These are phyloP conservation scores for Cinnamomum micranthum DNA, from an alignment of 164 flowering plant species.

Conservation along the genomic window DNA sequence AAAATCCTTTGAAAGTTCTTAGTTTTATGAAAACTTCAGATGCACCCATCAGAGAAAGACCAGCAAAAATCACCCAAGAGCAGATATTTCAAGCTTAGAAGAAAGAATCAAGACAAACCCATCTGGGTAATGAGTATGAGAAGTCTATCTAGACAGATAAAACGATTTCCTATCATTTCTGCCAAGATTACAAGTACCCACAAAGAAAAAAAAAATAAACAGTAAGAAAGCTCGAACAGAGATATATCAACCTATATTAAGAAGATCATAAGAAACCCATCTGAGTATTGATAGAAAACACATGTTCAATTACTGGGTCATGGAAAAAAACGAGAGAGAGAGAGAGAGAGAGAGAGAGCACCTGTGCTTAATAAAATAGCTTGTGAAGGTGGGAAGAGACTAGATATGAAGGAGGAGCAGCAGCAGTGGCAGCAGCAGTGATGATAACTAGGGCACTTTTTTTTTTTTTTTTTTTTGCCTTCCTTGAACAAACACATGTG, in stretches of 20 bases:
- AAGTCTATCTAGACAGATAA: not conserved
- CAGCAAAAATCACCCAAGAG: not conserved
- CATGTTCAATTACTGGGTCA: not conserved
- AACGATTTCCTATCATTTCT: not conserved
- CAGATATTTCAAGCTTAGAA: not conserved
- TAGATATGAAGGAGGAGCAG: no score
- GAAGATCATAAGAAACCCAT: not conserved
- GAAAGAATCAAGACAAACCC: not conserved
- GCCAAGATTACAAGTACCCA: not conserved
- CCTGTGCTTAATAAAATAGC: no score
- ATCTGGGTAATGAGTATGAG: constrained; percentile 1
- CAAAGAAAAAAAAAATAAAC: not conserved
- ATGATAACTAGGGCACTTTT: no score
- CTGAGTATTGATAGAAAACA: not conserved
- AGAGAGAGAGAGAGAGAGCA: not conserved
- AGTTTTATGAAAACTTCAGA: constrained; percentile 29
- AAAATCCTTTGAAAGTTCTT: constrained; percentile 13
- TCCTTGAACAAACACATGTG: no score
- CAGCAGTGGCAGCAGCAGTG: not conserved
- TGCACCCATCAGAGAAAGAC: constrained; percentile 6
- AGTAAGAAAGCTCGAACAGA: not conserved
- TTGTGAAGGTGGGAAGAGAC: no score
- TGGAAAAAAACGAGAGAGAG: not conserved
- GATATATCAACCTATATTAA: no score
- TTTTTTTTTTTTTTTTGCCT: no score